These are phyloP conservation scores for Chloropicon primus DNA, from an alignment of 139 green algal genomes.

Conservation along the genomic window DNA sequence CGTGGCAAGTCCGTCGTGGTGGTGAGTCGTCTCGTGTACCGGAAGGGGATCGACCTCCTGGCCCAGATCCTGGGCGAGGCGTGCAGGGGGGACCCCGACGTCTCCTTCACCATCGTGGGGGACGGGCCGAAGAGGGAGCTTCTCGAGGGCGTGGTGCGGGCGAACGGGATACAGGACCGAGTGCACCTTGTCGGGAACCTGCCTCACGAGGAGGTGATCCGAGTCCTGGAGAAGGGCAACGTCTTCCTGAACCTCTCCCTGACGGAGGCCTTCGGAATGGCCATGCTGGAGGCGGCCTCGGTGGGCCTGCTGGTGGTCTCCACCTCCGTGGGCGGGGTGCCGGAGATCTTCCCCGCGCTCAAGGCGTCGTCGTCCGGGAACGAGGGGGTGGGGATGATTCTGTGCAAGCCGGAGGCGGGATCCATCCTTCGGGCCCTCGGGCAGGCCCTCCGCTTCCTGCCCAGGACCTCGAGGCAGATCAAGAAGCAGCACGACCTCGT, in stretches of 20 bases:
- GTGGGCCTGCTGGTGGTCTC: conserved; percentile 24
- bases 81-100: conserved; percentile 31
- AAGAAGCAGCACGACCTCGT: conserved; percentile 32
- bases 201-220: conserved; percentile 38
- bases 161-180: conserved; percentile 38
- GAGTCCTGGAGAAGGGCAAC: conserved; percentile 33
- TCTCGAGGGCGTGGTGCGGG: conserved; percentile 55
- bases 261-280: conserved; percentile 97
- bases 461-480: conserved; percentile 3
- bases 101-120: conserved; percentile 40
- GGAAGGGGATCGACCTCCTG: conserved; percentile 90
- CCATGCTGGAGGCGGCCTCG: conserved; percentile 81
- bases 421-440: conserved; percentile 12
- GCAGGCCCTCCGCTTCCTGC: conserved; percentile 15
- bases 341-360: not conserved
- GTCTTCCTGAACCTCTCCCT: conserved; percentile 52
- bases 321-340: conserved; percentile 4
- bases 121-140: conserved; percentile 74
- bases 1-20: conserved; percentile 48
- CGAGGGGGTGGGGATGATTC: not conserved
- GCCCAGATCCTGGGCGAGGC: conserved; percentile 6
- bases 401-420: not conserved
- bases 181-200: conserved; percentile 71
- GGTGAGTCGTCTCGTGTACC: conserved; percentile 78
- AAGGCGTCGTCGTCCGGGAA: not conserved